Percentiles rank a stretch among this genome's conserved stretches.
Evolutionary conservation across 257 asterid genomes (phyloP).

Genomic region (Jacaranda copaia): DNA sequence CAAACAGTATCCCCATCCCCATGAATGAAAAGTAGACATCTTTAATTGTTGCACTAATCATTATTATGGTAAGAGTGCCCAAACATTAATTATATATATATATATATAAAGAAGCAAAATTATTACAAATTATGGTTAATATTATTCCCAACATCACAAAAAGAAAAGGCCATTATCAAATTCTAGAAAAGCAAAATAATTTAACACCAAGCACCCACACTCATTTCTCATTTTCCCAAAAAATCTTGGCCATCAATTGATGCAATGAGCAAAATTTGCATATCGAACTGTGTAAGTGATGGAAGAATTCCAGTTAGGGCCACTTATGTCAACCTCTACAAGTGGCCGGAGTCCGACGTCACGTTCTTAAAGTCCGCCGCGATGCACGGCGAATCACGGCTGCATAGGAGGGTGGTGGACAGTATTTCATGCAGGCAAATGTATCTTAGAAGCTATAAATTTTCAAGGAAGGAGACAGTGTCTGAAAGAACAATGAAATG

Average conservation of each 20-base stretch:
- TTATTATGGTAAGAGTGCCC: constrained; percentile 17
- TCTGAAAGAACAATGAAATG: constrained; percentile 58
- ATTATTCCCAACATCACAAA: constrained; percentile 4
- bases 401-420: constrained; percentile 50
- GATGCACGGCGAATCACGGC: constrained; percentile 37
- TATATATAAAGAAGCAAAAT: constrained; percentile 16
- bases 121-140: constrained; percentile 29
- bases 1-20: not conserved
- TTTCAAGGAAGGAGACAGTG: constrained; percentile 56
- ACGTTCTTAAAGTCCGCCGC: constrained; percentile 34
- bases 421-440: constrained; percentile 56
- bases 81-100: not conserved
- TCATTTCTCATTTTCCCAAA: not conserved
- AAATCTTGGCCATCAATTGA: not conserved
- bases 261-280: constrained; percentile 46
- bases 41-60: constrained; percentile 11
- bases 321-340: constrained; percentile 66
- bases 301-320: constrained; percentile 59
- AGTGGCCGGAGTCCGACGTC: constrained; percentile 83
- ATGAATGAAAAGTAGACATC: constrained; percentile 6
- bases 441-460: constrained; percentile 58
- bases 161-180: too few species aligned
- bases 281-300: constrained; percentile 53
- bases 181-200: not conserved
- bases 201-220: constrained; percentile 29